phyloP scores from a whole-genome alignment of 805 yeast genomes.

The Ascoidea rubescens region DNA sequence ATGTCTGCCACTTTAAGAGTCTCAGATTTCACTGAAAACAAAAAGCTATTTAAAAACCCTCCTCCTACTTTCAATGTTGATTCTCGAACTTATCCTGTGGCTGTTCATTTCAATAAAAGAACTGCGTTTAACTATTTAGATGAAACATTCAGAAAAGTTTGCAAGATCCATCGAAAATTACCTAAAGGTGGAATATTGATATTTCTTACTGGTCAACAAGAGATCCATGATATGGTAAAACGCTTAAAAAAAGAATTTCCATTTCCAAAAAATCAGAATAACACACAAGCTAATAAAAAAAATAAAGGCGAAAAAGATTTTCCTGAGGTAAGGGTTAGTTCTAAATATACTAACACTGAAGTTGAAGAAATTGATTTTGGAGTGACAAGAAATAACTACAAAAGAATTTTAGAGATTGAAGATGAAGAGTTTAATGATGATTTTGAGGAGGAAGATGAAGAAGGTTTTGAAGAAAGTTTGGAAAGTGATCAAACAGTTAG shows the following conservation, averaged over 20 bases:
- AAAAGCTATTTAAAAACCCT: constrained; percentile 43
- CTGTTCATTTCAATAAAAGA: constrained; percentile 74
- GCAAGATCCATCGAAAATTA: constrained; percentile 71
- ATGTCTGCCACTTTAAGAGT: constrained; percentile 98
- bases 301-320: constrained; percentile 18
- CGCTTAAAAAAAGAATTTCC: constrained; percentile 59
- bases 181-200: constrained; percentile 93
- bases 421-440: constrained; percentile 14
- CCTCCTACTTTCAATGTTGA: constrained; percentile 88
- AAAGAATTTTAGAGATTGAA: constrained; percentile 5
- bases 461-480: constrained; percentile 52
- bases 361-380: constrained; percentile 81
- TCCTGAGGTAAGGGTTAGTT: constrained; percentile 32
- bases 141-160: constrained; percentile 73
- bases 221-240: constrained; percentile 66
- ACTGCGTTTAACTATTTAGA: constrained; percentile 72
- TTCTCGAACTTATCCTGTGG: constrained; percentile 90
- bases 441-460: constrained; percentile 30
- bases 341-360: constrained; percentile 59
- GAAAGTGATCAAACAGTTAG: constrained; percentile 57
- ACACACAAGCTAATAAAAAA: constrained; percentile 11
- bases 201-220: constrained; percentile 91
- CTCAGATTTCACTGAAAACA: constrained; percentile 81
- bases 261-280: constrained; percentile 16
- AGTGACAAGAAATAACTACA: constrained; percentile 16